A percentile compares a stretch with the other conserved stretches of the same genome.
Conservation (phyloP, 176 grass and related monocot genomes). For the Tillandsia fasciculata region DNA sequence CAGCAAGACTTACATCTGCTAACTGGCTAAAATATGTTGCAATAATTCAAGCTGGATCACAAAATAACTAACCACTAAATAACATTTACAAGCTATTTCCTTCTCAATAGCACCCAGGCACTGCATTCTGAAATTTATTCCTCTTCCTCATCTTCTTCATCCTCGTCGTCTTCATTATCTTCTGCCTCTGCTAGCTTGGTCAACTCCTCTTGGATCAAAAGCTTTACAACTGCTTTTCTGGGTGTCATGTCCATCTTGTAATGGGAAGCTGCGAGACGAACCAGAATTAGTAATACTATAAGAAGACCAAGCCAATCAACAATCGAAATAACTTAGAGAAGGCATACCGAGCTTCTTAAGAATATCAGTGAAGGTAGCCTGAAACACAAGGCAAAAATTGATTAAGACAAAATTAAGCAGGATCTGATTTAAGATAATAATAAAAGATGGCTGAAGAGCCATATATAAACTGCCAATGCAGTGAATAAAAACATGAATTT, state of each 20-base stretch:
- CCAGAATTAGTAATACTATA: not conserved
- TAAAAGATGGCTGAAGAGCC: not conserved
- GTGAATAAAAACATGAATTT: not conserved
- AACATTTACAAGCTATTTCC: not conserved
- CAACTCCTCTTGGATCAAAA: constrained; percentile 66
- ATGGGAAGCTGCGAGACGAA: constrained; percentile 30
- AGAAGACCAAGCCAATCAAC: not conserved
- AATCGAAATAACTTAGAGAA: constrained; percentile 4
- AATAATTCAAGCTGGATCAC: not conserved
- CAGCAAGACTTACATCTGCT: not conserved
- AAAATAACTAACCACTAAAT: not conserved
- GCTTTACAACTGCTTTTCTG: constrained; percentile 54
- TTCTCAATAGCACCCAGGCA: not conserved
- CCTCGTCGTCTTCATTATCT: constrained; percentile 22
- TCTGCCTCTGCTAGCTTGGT: constrained; percentile 40
- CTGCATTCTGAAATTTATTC: constrained; percentile 9
- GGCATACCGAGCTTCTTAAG: constrained; percentile 62
- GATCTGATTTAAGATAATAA: not conserved
- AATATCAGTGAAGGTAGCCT: constrained; percentile 86
- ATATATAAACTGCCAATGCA: not conserved
- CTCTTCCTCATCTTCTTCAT: constrained; percentile 18
- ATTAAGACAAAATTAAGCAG: not conserved
- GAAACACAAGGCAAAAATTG: constrained; percentile 19
- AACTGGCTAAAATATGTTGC: not conserved
- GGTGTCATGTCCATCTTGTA: constrained; percentile 60